Evolutionary conservation across 345 rosid species (phyloP).

Genomic region (Moringa oleifera): DNA sequence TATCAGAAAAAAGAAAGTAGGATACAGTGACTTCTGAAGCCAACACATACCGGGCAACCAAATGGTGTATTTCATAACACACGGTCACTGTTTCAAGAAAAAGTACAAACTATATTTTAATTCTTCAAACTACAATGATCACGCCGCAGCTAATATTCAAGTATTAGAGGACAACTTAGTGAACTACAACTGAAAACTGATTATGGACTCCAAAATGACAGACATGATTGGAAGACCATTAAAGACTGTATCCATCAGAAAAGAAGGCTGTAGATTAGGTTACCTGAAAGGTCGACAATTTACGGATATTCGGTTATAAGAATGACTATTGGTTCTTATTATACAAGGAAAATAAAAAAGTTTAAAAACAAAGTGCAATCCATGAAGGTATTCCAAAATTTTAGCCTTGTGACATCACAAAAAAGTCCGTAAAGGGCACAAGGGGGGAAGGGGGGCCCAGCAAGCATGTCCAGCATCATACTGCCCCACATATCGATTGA

Average conservation of each 20-base stretch:
- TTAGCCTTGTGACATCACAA: not conserved
- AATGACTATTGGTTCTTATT: not conserved
- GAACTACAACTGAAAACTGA: too few species aligned
- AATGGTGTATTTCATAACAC: too few species aligned
- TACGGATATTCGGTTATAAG: not conserved
- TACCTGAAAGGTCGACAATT: not conserved
- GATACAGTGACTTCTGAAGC: too few species aligned
- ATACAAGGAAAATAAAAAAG: too few species aligned
- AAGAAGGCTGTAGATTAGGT: not conserved
- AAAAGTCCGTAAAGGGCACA: too few species aligned
- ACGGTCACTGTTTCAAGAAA: not conserved
- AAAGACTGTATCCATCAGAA: not conserved
- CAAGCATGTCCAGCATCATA: not conserved
- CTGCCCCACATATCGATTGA: not conserved
- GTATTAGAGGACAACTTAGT: not conserved
- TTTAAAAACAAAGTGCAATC: not conserved
- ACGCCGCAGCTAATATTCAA: not conserved
- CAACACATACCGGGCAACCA: too few species aligned
- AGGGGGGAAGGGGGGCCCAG: not conserved
- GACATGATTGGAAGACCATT: too few species aligned
- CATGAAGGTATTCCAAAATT: not conserved
- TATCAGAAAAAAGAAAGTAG: too few species aligned
- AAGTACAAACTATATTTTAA: not conserved
- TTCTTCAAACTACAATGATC: not conserved
- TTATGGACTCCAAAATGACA: too few species aligned